A percentile compares a stretch with the other conserved stretches of the same genome.
phyloP scores from a whole-genome alignment of 2,329 filamentous ascomycete species.

The Neoarthrinium moseri region DNA sequence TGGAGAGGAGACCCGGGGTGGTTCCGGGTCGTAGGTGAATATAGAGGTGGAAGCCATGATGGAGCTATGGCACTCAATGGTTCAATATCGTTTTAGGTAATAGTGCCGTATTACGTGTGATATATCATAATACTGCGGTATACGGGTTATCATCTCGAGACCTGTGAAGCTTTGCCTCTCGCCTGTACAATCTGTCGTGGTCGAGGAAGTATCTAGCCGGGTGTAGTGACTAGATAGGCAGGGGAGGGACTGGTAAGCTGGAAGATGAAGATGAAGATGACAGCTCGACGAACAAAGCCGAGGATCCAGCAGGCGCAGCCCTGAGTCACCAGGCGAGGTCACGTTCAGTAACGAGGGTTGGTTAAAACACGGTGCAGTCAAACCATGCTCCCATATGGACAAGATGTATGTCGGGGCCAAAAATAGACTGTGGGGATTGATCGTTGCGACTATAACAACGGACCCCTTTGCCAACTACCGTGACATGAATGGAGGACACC shows the following conservation, averaged over 20 bases:
- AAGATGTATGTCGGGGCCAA: no score
- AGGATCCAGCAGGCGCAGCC: neutral
- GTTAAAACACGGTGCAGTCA: neutral
- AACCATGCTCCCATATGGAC: no score
- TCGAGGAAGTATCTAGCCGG: neutral
- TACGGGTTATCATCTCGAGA: conserved; percentile 39
- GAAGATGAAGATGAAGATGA: conserved; percentile 10
- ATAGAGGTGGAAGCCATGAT: conserved; percentile 90
- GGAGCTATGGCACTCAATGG: neutral
- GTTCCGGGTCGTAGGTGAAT: conserved; percentile 90
- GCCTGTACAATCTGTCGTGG: neutral
- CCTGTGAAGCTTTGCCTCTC: conserved; percentile 19
- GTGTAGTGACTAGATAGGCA: neutral
- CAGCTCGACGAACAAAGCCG: neutral
- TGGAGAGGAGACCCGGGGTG: conserved; percentile 83
- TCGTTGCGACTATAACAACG: no score
- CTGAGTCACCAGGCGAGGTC: conserved; percentile 1
- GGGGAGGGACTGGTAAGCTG: neutral
- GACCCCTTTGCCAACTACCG: no score
- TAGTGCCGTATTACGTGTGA: conserved; percentile 14
- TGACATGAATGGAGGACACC: no score
- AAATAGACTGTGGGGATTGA: no score
- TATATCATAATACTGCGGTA: conserved; percentile 29
- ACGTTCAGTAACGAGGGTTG: neutral
- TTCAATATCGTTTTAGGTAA: conserved; percentile 1